Conservation (phyloP, 2,329 filamentous ascomycete genomes). For the Fusarium lyarnte region DNA sequence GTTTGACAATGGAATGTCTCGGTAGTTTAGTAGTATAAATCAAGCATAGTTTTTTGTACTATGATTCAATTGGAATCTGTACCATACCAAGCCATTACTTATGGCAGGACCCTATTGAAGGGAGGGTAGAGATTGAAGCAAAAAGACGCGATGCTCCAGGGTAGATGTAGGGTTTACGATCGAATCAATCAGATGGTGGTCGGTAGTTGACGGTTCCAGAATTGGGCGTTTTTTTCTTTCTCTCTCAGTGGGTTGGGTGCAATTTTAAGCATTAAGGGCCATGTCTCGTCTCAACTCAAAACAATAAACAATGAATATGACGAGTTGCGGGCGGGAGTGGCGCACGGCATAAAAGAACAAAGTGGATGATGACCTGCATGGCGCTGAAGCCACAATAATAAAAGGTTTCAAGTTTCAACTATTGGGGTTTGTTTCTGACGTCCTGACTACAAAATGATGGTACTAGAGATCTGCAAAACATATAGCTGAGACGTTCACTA, state of each 20-base stretch:
- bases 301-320: background rate
- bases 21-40: background rate
- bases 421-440: background rate
- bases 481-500: background rate
- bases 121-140: background rate
- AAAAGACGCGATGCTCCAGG: background rate
- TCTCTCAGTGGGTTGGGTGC: background rate
- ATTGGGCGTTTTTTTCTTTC: background rate
- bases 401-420: background rate
- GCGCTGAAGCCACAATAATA: constrained; percentile 16
- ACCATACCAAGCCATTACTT: background rate
- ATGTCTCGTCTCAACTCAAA: constrained; percentile 26
- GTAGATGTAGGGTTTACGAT: background rate
- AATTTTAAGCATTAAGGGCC: background rate
- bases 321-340: constrained; percentile 26
- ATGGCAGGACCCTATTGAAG: background rate
- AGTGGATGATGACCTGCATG: constrained; percentile 7
- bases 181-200: background rate
- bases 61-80: background rate
- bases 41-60: background rate
- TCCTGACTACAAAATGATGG: background rate
- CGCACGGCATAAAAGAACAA: background rate
- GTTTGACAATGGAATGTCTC: background rate
- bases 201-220: background rate
- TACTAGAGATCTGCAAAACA: background rate